Evolutionary conservation across 768 basidiomycete species (phyloP).

Genomic region (Phanerochaete sordida): DNA sequence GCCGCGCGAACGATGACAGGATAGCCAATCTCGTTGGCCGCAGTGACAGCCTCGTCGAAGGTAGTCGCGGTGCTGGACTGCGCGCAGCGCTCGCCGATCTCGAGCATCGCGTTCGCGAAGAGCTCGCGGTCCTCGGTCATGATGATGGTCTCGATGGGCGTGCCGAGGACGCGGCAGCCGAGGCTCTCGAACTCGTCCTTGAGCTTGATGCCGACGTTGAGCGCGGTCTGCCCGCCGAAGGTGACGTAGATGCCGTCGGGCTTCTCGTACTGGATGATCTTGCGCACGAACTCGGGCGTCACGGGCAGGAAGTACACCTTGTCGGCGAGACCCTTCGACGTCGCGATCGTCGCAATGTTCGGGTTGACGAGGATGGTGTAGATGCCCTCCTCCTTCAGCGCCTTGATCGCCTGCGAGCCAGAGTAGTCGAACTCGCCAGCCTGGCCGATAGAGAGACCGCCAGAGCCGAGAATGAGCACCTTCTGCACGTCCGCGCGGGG

Average conservation of each 20-base stretch:
- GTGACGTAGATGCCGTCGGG: constrained; percentile 99
- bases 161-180: constrained; percentile 92
- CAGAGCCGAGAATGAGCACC: constrained; percentile 95
- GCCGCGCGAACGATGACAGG: constrained; percentile 97
- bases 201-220: constrained; percentile 95
- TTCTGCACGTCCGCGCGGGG: constrained; percentile 82
- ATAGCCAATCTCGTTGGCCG: constrained; percentile 84
- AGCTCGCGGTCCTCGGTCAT: constrained; percentile 94
- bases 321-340: constrained; percentile 95
- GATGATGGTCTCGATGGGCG: constrained; percentile 96
- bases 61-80: constrained; percentile 87
- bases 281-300: constrained; percentile 95
- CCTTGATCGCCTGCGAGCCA: constrained; percentile 98
- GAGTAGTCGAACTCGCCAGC: constrained; percentile 99
- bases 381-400: constrained; percentile 97
- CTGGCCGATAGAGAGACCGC: constrained; percentile 96
- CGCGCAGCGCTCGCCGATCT: constrained; percentile 95
- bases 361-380: constrained; percentile 99
- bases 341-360: constrained; percentile 98
- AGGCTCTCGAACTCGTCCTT: constrained; percentile 92
- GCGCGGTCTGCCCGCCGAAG: constrained; percentile 96
- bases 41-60: constrained; percentile 75
- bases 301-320: constrained; percentile 99
- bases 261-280: constrained; percentile 98
- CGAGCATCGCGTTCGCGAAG: constrained; percentile 91